Evolutionary conservation across 768 basidiomycete species (phyloP).

Genomic region (Suillus placidus): DNA sequence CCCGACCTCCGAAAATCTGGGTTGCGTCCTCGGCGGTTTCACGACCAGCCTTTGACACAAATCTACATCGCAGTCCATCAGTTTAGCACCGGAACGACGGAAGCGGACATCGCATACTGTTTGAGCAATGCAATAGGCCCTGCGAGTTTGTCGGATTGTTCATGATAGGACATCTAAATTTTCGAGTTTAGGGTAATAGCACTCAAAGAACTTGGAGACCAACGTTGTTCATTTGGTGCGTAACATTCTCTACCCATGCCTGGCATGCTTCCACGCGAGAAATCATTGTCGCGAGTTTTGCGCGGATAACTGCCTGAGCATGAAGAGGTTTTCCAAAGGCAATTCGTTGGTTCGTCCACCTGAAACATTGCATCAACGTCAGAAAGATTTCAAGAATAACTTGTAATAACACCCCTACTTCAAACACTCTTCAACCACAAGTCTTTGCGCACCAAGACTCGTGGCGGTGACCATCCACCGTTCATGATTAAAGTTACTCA

Average conservation of each 20-base stretch:
- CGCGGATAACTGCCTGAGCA: constrained; percentile 83
- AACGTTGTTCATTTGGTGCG: constrained; percentile 91
- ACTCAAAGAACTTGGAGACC: constrained; percentile 18
- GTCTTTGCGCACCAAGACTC: constrained; percentile 73
- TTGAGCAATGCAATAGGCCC: constrained; percentile 88
- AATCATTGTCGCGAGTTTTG: constrained; percentile 89
- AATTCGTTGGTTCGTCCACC: constrained; percentile 86
- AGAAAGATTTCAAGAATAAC: constrained; percentile 5
- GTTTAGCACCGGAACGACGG: neutral
- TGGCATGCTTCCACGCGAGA: constrained; percentile 84
- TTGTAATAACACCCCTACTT: constrained; percentile 51
- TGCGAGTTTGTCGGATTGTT: constrained; percentile 86
- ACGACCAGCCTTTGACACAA: constrained; percentile 58
- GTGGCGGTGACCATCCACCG: constrained; percentile 84
- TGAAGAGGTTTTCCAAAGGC: constrained; percentile 89
- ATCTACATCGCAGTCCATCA: constrained; percentile 43
- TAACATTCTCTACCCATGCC: constrained; percentile 88
- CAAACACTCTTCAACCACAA: constrained; percentile 87
- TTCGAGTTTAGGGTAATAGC: neutral
- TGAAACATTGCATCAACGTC: constrained; percentile 32
- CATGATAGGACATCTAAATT: constrained; percentile 77
- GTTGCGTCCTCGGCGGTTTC: constrained; percentile 69
- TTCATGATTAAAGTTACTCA: constrained; percentile 90
- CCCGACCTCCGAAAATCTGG: constrained; percentile 88
- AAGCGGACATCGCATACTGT: constrained; percentile 53